Base-by-base conservation (phyloP, 768 basidiomycete genomes). In the Clathrus columnatus region DNA sequence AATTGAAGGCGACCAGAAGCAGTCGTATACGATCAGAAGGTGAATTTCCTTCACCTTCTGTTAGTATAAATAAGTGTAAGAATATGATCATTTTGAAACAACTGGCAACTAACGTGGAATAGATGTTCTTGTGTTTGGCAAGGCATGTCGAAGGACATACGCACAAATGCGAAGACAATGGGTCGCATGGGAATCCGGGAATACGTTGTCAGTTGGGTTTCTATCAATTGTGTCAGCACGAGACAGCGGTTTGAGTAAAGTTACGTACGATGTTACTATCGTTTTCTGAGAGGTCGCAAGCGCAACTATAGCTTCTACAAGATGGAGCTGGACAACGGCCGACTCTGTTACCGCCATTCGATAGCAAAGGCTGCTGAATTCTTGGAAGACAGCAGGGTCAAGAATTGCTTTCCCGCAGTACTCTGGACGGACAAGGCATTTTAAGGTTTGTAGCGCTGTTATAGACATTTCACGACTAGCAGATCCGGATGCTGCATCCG, bases 321-420 rank as follows among this genome's bases (percentile, higher is more conserved):
- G 75, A 53, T 85, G 79, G 0, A 79, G 70, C 62, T 92, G 87
- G 27, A 91, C 78, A 0, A 63, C 71, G 0, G 89, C 82, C 0
- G 83, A 73, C 64, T 95, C 93, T 0, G 87, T 88, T 78, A 97
- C 82, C 0, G 86, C 90, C 69, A 97, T 82, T 5, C 95, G 81
- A 65, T 95, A 92, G 65, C 85, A 91, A 4, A 97, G 72, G 47
- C 84, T 85, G 61, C 86, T 81, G 44, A 98, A 82, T 69, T 99
- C 95, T 47, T 92, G 90, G 64, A 95, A 95, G 24, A 91, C 80
- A 0, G 83, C 77, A 1, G 85, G 83, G 36, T 94, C 87, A 56
- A 87, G 74, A 29, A 97, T 77, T 0, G 85, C 88, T 26, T 77
- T 80, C 1, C 95, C 95, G 1, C 85, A 80, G 63, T 91, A 89